Evolutionary conservation across 2,329 filamentous ascomycete species (phyloP), one percentile per base, ranked within the genome.

Genomic region (Cercospora sp.): DNA sequence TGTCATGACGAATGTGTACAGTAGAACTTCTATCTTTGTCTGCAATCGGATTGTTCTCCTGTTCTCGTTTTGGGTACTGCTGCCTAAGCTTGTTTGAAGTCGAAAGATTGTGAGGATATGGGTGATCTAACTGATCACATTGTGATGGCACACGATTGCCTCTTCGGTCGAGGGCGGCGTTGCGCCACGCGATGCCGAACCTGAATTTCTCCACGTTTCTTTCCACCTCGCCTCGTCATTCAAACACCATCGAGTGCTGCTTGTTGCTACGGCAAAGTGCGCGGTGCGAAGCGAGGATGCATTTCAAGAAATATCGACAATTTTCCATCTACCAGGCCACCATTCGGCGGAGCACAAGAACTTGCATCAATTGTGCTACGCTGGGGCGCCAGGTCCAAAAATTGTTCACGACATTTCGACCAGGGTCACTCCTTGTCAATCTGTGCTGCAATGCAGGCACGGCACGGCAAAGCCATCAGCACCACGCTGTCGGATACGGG

Each of bases 1-100:
- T 10, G 55, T 51, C 42, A 66, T 51, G 63, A 55, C 62, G 60
- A 36, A 63, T 20, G 45, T 26, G 66, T 57, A 28, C 31, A 65
- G 51, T 53, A 64, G 9, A 63, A 45, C 13, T 4, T 13, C 31
- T 63, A 48, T 65, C 28, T 66, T 57, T 45, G 55, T 36, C 31
- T 59, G 55, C 31, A 59, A 23, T 20, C 28, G 28, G 55, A 59
- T 36, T 36, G 28, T 33, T 31, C 55, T 59, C 28, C 55, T 36
- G 55, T 59, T 59, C 31, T 36, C 31, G 12, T 33, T 59, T 20
- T 18, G 28, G 28, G 30, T 36, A 20, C n/a, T 33, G 30, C 31
- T 12, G 55, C 55, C 31, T 59, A n/a, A 31, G 55, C 28, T 36
- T 31, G 23, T 23, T 18, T 59, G n/a, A 13, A 59, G 31, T 23